Conservation (phyloP, 257 asterid genomes). For the Jaltomata sinuosa region DNA sequence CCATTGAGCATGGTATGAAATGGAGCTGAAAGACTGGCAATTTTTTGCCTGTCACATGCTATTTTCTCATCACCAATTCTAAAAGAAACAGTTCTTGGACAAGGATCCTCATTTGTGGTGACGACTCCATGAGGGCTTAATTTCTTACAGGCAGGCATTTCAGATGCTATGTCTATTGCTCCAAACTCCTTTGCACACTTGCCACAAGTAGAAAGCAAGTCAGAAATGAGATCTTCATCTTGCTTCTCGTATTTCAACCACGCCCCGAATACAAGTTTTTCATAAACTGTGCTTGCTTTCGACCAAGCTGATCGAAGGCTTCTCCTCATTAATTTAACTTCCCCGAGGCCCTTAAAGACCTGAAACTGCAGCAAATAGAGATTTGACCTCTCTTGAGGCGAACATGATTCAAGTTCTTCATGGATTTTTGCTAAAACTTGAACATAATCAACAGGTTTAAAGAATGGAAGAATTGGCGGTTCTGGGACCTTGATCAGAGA, state of each 20-base stretch:
- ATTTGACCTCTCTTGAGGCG: conserved; percentile 52
- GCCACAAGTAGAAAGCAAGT: conserved; percentile 72
- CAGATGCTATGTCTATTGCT: conserved; percentile 63
- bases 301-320: conserved; percentile 88
- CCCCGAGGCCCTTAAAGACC: conserved; percentile 94
- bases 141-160: conserved; percentile 31
- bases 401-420: conserved; percentile 87
- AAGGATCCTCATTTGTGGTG: neutral
- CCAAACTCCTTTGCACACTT: conserved; percentile 74
- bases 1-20: conserved; percentile 93
- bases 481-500: conserved; percentile 86
- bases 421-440: conserved; percentile 87
- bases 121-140: conserved; percentile 8
- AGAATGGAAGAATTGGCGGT: conserved; percentile 74
- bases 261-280: conserved; percentile 79
- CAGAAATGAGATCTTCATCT: conserved; percentile 68
- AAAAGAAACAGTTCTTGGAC: conserved; percentile 44
- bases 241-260: conserved; percentile 94
- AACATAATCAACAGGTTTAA: conserved; percentile 89
- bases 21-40: conserved; percentile 80
- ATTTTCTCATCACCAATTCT: conserved; percentile 64
- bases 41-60: conserved; percentile 59
- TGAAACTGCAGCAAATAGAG: conserved; percentile 82
- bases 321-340: conserved; percentile 77
- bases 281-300: conserved; percentile 65